Percentiles rank a stretch among this genome's conserved stretches.
Conservation (phyloP, 164 flowering plant species). For the Tinospora cordifolia region DNA sequence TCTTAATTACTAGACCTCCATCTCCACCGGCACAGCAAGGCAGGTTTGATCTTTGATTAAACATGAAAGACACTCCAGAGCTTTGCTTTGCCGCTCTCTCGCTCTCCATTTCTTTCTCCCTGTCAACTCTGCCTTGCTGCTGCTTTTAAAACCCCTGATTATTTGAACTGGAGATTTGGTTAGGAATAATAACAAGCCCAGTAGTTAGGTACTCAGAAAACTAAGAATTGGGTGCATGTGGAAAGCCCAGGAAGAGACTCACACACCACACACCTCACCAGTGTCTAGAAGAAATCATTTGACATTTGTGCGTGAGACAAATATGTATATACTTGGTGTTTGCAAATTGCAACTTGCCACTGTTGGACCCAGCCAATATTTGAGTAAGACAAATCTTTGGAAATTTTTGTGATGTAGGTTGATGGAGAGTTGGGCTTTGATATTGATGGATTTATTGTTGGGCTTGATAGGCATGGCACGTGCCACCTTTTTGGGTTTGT, state of each 20-base stretch:
- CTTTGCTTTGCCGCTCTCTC: not conserved
- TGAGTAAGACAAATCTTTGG: slow-evolving; percentile 1
- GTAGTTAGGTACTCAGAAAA: no score
- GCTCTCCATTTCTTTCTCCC: no score
- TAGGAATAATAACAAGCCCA: no score
- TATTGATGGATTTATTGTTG: not conserved
- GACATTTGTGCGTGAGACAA: no score
- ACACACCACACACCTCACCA: no score
- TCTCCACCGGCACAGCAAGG: not conserved
- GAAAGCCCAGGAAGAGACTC: not conserved
- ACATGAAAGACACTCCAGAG: not conserved
- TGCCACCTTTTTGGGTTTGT: not conserved
- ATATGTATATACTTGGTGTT: no score
- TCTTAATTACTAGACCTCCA: not conserved
- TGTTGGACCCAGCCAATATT: not conserved
- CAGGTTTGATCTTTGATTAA: not conserved
- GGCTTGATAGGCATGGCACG: slow-evolving; percentile 2
- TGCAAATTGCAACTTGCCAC: not conserved
- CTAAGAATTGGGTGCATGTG: no score
- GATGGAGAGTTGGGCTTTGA: not conserved
- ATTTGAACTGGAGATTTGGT: not conserved
- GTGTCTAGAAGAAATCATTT: no score
- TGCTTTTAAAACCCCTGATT: not conserved
- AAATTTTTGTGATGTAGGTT: not conserved
- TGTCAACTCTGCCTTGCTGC: not conserved